These are phyloP conservation scores for Nicotiana otophora DNA, from an alignment of 257 asterid species.

Conservation along the genomic window DNA sequence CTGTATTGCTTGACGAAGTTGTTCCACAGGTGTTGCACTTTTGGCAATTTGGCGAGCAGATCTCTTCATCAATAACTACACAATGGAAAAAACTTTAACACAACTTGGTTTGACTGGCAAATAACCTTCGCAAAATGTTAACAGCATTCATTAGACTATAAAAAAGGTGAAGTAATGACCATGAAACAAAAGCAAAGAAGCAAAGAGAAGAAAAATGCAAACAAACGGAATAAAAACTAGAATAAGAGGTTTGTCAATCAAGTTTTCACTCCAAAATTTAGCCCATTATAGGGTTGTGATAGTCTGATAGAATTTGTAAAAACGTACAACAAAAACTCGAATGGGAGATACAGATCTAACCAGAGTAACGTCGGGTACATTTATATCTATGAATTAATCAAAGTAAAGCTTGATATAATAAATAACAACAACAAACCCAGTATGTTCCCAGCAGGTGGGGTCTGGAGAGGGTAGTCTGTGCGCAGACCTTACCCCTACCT, in stretches of 20 bases:
- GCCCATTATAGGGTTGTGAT: background rate
- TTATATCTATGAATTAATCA: background rate
- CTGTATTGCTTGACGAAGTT: constrained; percentile 61
- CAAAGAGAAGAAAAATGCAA: background rate
- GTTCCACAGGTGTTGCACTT: constrained; percentile 76
- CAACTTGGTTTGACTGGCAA: background rate
- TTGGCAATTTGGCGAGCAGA: constrained; percentile 71
- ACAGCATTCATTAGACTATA: background rate
- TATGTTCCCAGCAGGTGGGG: too few relatives aligned
- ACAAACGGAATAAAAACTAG: background rate
- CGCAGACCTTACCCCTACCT: too few relatives aligned
- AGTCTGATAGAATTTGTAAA: background rate
- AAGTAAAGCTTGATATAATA: background rate
- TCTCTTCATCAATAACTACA: constrained; percentile 76
- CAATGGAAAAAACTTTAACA: constrained; percentile 8
- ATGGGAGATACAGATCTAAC: background rate
- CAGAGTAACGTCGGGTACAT: background rate
- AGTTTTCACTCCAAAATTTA: background rate
- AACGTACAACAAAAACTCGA: background rate
- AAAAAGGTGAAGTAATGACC: background rate
- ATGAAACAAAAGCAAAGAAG: background rate
- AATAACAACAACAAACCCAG: too few relatives aligned
- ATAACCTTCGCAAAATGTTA: background rate
- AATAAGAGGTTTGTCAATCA: background rate
- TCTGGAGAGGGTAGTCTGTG: too few relatives aligned